Base-by-base conservation (phyloP, 345 rosid species). In the Eucalyptus regnans region DNA sequence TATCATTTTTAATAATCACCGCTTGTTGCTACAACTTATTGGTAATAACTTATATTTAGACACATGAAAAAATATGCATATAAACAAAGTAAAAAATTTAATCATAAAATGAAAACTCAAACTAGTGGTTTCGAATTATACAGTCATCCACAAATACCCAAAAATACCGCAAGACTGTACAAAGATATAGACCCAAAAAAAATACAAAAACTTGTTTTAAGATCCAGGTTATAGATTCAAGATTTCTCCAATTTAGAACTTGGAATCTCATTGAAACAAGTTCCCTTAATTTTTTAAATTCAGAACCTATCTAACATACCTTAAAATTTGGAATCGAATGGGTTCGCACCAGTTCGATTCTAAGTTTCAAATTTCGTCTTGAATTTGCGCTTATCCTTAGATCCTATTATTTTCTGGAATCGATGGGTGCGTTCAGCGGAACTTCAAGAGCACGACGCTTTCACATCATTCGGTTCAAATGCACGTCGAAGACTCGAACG, bases 331-430 rank as follows among this genome's bases (percentile, higher is more conserved):
- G 0, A 52, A 52, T 0, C 0, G 0, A 18, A 52, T 7, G 0
- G 23, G 23, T 52, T 52, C 1, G 4, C 23, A 18, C 1, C 1
- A 0, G 0, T 52, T 7, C 4, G 2, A 0, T 18, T 20, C 0
- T 52, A 2, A 0, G 10, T 52, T 52, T 52, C 0, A 52, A 52
- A 4, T 52, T 52, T 2, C 18, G 20, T 52, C 0, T 3, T 52
- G 0, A 52, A 52, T 52, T 0, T 0, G 0, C 8, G 25, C 25
- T 1, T 5, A 52, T 52, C 0, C 25, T 52, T 52, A 52, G 5
- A 52, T 52, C 81, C 25, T 9, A 9, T 76, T 2, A 4, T 37
- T 37, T 18, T 17, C 44, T 9, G 0, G 4, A 71, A 43, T 0
- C 0, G 6, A 33, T 5, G 6, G 80, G 23, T 76, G 18, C 37